phyloP scores from a whole-genome alignment of 2,329 filamentous ascomycete species.

The Aspergillus eucalypticola region DNA sequence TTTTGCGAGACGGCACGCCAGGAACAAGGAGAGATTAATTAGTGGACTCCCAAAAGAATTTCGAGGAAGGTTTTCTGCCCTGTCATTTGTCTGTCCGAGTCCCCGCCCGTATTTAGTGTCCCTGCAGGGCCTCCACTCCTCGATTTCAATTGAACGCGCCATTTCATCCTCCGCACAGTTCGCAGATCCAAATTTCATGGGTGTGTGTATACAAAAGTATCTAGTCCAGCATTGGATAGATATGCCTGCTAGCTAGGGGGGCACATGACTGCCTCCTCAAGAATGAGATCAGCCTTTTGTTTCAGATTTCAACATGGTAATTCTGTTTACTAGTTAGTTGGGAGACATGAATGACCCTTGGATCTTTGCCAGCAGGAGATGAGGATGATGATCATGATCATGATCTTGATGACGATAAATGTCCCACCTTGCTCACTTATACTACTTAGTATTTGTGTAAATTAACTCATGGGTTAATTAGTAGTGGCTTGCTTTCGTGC shows the following conservation, averaged over 20 bases:
- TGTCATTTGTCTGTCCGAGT: background rate
- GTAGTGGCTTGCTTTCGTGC: background rate
- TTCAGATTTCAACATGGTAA: background rate
- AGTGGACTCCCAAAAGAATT: constrained; percentile 6
- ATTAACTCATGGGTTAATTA: background rate
- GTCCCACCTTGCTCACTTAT: background rate
- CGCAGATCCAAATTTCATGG: constrained; percentile 31
- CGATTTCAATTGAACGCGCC: constrained; percentile 6
- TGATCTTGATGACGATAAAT: background rate
- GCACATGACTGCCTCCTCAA: background rate
- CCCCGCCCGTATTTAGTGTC: constrained; percentile 10
- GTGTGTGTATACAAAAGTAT: background rate
- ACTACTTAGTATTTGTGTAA: background rate
- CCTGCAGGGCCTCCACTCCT: constrained; percentile 11
- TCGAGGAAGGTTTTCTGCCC: background rate
- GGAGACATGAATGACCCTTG: background rate
- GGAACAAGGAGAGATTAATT: constrained; percentile 3
- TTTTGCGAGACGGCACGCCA: background rate
- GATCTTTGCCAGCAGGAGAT: too few relatives aligned
- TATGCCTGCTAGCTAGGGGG: background rate
- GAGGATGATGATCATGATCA: background rate
- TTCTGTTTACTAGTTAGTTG: background rate
- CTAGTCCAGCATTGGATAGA: background rate
- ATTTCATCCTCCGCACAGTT: constrained; percentile 23
- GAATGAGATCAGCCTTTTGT: background rate